Base-by-base conservation (phyloP, 108 stramenopile species). In the Licmophora abbreviata region DNA sequence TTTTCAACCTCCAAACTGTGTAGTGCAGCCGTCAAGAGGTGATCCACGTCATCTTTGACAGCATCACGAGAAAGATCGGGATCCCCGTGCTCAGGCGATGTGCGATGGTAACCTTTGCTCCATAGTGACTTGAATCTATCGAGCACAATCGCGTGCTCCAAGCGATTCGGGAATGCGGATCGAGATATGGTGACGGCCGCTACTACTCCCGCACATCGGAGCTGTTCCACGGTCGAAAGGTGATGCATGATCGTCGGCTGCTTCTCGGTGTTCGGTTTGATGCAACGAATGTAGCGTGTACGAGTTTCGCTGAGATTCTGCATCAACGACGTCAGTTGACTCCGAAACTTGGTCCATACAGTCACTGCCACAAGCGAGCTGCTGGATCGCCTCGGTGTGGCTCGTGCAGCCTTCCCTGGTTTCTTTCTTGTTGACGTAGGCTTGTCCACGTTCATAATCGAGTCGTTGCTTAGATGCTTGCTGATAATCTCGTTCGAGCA, bases 151-250 rank as follows among this genome's bases (percentile, higher is more conserved):
- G 72, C 69, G 45, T 92, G 85, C 14, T 83, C 61, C 47, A 96
- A 67, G 38, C 93, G 91, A 73, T 97, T 96, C 12, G 97, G 95
- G 60, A 94, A 98, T 11, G 90, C 93, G 23, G 92, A 92, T 12
- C 97, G 77, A 14, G 90, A 83, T 37, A 98, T 95, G 1, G 83
- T 79, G n/a, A 91, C 83, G 9, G 95, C 95, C 43, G 95, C 95
- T 15, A 96, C 82, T 21, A 98, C 88, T 24, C 97, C 97, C 12
- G 93, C 93, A 61, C 93, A 96, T 52, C 92, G 77, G 2, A 98
- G 81, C 55, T 98, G 97, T 40, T 84, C 76, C 9, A 94, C 73
- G 9, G 94, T 92, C 35, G 81, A 86, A 35, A 61, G 44, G 69
- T 85, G 79, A 32, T 94, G 73, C 59, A 90, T 83, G 28, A 86